These are phyloP conservation scores for Claviceps africana DNA, from an alignment of 2,329 filamentous ascomycete genomes.

Conservation along the genomic window DNA sequence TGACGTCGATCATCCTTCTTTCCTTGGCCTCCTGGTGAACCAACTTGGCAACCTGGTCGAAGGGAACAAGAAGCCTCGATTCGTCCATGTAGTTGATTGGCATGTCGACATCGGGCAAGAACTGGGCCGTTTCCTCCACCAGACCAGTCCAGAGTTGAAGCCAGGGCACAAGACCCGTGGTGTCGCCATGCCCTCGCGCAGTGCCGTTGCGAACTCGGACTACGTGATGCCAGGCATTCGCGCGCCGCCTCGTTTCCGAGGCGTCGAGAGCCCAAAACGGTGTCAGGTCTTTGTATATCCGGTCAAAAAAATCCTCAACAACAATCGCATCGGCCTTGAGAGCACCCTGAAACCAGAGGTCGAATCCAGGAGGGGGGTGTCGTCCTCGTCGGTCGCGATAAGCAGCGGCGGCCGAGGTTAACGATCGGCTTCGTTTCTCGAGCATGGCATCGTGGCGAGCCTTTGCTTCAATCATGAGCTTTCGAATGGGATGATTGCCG, in stretches of 20 bases:
- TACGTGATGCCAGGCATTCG: conserved; percentile 30
- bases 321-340: conserved; percentile 36
- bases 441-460: conserved; percentile 27
- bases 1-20: conserved; percentile 28
- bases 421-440: conserved; percentile 29
- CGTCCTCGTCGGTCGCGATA: conserved; percentile 43
- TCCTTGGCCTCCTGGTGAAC: conserved; percentile 32
- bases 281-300: conserved; percentile 47
- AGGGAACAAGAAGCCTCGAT: conserved; percentile 45
- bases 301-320: conserved; percentile 50
- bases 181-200: conserved; percentile 25
- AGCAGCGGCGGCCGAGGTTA: conserved; percentile 37
- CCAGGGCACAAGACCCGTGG: conserved; percentile 27
- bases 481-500: conserved; percentile 34
- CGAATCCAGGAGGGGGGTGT: conserved; percentile 51
- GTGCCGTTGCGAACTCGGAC: conserved; percentile 33
- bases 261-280: conserved; percentile 45
- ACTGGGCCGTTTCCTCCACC: conserved; percentile 35
- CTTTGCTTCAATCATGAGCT: conserved; percentile 33
- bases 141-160: conserved; percentile 34
- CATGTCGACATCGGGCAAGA: conserved; percentile 52
- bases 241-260: conserved; percentile 23
- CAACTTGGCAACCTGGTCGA: conserved; percentile 38
- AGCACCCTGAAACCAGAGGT: conserved; percentile 44
- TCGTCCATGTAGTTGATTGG: conserved; percentile 53